phyloP scores from a whole-genome alignment of 2,329 filamentous ascomycete species.

The Diaporthe destruens region DNA sequence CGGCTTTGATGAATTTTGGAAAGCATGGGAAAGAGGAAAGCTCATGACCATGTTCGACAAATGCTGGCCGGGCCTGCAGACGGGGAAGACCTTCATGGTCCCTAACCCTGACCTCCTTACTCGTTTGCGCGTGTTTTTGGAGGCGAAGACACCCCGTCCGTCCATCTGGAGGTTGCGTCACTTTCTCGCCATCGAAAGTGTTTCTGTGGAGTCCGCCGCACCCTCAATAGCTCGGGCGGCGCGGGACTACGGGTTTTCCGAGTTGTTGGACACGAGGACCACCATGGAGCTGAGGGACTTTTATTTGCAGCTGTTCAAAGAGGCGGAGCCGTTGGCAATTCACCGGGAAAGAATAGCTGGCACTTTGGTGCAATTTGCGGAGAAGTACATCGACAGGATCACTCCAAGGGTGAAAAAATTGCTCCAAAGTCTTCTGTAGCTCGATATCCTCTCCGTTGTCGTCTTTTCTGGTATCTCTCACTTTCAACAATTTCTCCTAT shows the following conservation, averaged over 20 bases:
- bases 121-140: background rate
- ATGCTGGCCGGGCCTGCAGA: background rate
- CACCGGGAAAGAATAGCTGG: background rate
- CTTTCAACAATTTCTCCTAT: background rate
- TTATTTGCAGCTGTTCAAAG: background rate
- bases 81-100: background rate
- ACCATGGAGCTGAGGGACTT: background rate
- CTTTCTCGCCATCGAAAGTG: background rate
- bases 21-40: background rate
- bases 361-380: background rate
- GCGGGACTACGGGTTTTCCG: background rate
- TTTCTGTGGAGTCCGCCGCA: background rate
- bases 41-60: background rate
- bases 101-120: background rate
- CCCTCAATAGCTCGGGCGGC: background rate
- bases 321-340: background rate
- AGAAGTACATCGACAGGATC: background rate
- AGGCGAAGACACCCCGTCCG: background rate
- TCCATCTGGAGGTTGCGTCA: background rate
- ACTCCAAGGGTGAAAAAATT: background rate
- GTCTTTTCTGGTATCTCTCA: background rate
- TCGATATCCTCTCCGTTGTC: background rate
- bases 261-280: background rate
- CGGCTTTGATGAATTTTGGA: background rate
- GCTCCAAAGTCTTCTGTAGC: background rate